Base-by-base conservation (phyloP, 2,329 filamentous ascomycete genomes). In the Fusarium hostae region DNA sequence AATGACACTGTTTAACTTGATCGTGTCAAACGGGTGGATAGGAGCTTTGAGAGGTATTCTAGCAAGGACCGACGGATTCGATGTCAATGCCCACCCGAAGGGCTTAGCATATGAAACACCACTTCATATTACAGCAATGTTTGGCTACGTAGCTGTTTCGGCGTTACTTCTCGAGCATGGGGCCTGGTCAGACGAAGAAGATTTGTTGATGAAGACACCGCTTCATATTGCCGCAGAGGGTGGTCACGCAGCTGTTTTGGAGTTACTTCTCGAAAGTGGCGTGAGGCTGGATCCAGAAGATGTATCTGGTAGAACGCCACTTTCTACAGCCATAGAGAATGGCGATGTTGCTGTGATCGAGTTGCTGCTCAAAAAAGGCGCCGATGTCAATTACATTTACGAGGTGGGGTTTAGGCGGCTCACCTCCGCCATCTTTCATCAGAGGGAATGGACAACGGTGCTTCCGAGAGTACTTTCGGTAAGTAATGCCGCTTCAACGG, bases 121-220 rank as follows among this genome's bases (percentile, higher is more conserved):
- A 13, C 41, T 44, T 6, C 10, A 12, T 12, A 1, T 44, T 26
- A n/a, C 41, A 4, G 22, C 41, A 4, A 0, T 0, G 6, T 26
- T 0, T 26, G 43, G 24, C 12, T 15, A 13, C 5, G 4, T 13
- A 10, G 6, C 24, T 8, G 4, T 45, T 4, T 13, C 26, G 7
- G 15, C 18, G 5, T 28, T 9, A 12, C 24, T 45, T 20, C 11
- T 45, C 5, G 43, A 44, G 0, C 5, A 24, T 24, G 24, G 24
- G 24, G 24, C 24, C 24, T 24, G 24, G 24, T 5, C 24, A 24
- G 24, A 24, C 24, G 24, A 24, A 24, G 24, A 24, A 5, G 24
- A 24, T 24, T 24, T 5, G 24, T 24, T 24, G 24, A 24, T 24
- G 24, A 24, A 5, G 32, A 34, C 41, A 18, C 24, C 41, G 22